Evolutionary conservation across 2,329 filamentous ascomycete species (phyloP).

Genomic region (Aspergillus brunneoviolaceus): DNA sequence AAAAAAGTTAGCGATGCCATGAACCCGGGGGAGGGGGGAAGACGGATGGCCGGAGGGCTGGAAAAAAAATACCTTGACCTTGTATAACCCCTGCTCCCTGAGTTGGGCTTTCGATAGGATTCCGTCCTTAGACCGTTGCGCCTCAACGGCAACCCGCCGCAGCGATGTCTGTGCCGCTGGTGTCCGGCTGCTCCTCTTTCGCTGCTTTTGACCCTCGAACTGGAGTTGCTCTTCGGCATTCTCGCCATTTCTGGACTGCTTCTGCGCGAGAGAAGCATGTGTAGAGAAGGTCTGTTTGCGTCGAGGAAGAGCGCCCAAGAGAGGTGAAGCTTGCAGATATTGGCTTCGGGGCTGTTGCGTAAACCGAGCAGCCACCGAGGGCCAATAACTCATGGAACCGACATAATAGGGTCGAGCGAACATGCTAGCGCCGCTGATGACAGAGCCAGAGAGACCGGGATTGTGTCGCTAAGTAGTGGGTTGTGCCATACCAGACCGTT

Average conservation of each 20-base stretch:
- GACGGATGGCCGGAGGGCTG: background rate
- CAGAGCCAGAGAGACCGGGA: background rate
- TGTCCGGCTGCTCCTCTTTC: conserved; percentile 51
- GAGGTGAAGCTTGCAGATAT: conserved; percentile 34
- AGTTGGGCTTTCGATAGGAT: conserved; percentile 50
- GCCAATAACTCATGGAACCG: conserved; percentile 33
- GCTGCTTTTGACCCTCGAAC: conserved; percentile 36
- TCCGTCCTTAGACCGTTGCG: conserved; percentile 62
- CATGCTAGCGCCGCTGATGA: conserved; percentile 32
- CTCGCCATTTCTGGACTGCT: conserved; percentile 23
- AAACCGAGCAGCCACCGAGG: conserved; percentile 22
- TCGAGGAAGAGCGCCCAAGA: conserved; percentile 41
- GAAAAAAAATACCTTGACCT: conserved; percentile 34
- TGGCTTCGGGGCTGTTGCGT: conserved; percentile 34
- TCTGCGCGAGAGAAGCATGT: conserved; percentile 55
- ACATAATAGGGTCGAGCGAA: conserved; percentile 33
- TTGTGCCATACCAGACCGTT: background rate
- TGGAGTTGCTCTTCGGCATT: conserved; percentile 12
- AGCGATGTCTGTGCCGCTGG: conserved; percentile 69
- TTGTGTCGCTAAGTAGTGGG: background rate
- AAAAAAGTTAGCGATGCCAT: conserved; percentile 12
- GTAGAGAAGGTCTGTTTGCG: conserved; percentile 67
- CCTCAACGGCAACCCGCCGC: conserved; percentile 80
- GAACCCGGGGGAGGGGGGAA: background rate
- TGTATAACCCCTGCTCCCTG: conserved; percentile 35